Base-by-base conservation (phyloP, 1,284 basidiomycete genomes). In the Coniophora puteana region DNA sequence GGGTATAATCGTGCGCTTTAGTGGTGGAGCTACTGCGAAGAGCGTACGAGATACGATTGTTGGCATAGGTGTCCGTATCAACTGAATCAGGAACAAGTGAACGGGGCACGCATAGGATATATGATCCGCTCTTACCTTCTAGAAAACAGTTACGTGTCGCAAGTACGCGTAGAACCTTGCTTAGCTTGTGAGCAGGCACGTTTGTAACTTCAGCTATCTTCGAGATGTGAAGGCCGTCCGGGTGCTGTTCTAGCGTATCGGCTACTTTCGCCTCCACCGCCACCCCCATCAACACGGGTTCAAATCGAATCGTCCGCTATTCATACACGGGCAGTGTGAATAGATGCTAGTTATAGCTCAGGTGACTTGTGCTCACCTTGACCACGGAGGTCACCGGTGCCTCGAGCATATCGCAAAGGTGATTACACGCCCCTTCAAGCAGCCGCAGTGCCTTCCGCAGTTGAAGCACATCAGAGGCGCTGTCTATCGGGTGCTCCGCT, bases 111-210 rank as follows among this genome's bases (percentile, higher is more conserved):
- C 11, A 47, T 37, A 10, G 29, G 8, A 50, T 38, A 7, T 31
- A n/a, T n/a, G n/a, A n/a, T n/a, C n/a, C n/a, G n/a, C 20, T 21
- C 48, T 14, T 37, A 65, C 65, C 63, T 57, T 69, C 68, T 13
- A 46, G 45, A 40, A 68, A 71, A 32, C 63, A 55, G 42, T 69
- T 65, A 28, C 61, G 61, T 1, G 63, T 59, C 4, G 63, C 61
- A 1, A 71, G 55, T 8, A 65, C 40, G 2, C 67, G 62, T 28
- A 70, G 41, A 24, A 67, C 51, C 5, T 65, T 53, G 1, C 53
- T 55, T 1, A 68, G 52, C 38, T 66, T 68, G 7, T 43, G 52
- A 11, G 51, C 45, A 22, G 63, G 55, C 1, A 61, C 38, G 2
- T 57, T 56, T 8, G 59, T 47, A 30, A 47, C 46, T 22, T 41